Percentiles rank a stretch among this genome's conserved stretches.
These are phyloP conservation scores for Botrytis elliptica DNA, from an alignment of 2,329 filamentous ascomycete species.

Conservation along the genomic window DNA sequence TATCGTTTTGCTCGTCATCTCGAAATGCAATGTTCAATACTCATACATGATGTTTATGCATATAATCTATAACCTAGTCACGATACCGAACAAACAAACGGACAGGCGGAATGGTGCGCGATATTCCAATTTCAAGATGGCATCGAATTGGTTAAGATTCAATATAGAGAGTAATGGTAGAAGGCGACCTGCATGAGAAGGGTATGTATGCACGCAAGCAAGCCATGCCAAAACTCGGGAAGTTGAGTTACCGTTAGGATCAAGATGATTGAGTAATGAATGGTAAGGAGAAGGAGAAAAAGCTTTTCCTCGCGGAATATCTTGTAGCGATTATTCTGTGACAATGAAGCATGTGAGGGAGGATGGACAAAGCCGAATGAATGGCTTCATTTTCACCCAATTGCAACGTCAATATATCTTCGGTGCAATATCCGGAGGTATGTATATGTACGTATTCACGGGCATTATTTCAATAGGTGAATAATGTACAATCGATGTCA, in stretches of 20 bases:
- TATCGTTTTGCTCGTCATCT: neutral
- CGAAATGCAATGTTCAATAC: neutral
- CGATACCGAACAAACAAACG: slow-evolving; percentile 12
- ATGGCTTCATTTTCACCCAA: slow-evolving; percentile 1
- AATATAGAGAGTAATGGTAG: neutral
- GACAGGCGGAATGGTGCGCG: slow-evolving; percentile 1
- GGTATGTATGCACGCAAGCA: neutral
- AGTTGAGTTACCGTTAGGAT: neutral
- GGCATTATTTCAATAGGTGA: slow-evolving; percentile 2
- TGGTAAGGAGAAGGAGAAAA: neutral
- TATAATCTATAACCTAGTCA: slow-evolving; percentile 1
- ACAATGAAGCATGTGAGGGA: neutral
- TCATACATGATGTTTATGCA: neutral
- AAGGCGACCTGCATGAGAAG: slow-evolving; percentile 7
- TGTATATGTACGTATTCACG: neutral
- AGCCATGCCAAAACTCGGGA: neutral
- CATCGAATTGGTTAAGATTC: neutral
- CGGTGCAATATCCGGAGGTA: slow-evolving; percentile 15
- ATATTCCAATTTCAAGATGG: neutral
- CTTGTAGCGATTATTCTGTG: neutral
- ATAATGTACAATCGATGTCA: neutral
- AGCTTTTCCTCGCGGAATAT: neutral
- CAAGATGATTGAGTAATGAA: neutral
- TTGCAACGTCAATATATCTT: slow-evolving; percentile 10
- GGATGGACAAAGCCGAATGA: neutral